These are phyloP conservation scores for Trichoderma brevicompactum DNA, from an alignment of 2,329 filamentous ascomycete species.

Conservation along the genomic window DNA sequence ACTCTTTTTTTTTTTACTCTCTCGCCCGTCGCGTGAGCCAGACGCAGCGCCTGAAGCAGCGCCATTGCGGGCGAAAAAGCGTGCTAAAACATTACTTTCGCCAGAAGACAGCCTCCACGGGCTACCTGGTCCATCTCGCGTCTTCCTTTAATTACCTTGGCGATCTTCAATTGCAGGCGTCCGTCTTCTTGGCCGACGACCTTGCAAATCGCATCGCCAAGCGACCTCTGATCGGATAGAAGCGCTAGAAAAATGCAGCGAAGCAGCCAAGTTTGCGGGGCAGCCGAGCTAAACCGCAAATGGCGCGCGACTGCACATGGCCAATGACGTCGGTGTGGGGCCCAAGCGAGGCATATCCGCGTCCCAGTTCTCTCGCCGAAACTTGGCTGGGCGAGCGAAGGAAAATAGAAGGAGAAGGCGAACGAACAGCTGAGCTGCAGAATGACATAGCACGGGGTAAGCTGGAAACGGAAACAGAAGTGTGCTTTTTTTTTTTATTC, in stretches of 20 bases:
- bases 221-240: slow-evolving; percentile 22
- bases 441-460: neutral
- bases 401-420: neutral
- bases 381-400: neutral
- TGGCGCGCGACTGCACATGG: slow-evolving; percentile 14
- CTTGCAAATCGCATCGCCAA: slow-evolving; percentile 15
- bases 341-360: slow-evolving; percentile 17
- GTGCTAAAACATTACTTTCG: neutral
- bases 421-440: slow-evolving; percentile 5
- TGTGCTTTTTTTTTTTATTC: neutral
- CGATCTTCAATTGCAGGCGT: slow-evolving; percentile 2
- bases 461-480: neutral
- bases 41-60: slow-evolving; percentile 6
- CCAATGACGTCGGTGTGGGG: slow-evolving; percentile 23
- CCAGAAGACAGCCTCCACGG: neutral
- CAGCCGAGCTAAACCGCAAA: slow-evolving; percentile 15
- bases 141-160: neutral
- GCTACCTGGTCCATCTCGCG: too few species aligned
- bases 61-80: neutral
- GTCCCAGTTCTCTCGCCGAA: neutral
- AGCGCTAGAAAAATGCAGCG: slow-evolving; percentile 28
- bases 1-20: neutral
- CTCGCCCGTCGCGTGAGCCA: slow-evolving; percentile 22
- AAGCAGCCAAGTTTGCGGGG: slow-evolving; percentile 28
- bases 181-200: neutral